Evolutionary conservation across 257 asterid species (phyloP).

Genomic region (Lycium ferocissimum): DNA sequence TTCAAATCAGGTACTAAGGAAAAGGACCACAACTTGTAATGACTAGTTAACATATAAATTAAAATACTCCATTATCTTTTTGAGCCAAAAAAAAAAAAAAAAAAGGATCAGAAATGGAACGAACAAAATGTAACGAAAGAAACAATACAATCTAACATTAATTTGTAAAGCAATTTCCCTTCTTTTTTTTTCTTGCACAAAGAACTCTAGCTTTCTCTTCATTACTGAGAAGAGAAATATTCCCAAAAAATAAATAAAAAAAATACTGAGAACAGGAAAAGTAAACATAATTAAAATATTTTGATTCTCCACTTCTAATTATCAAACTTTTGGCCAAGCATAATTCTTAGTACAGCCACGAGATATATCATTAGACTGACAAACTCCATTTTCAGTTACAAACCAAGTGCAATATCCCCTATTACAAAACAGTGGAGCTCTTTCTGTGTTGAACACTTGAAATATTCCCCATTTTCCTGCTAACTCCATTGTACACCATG

Average conservation of each 20-base stretch:
- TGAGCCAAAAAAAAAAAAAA: too few relatives aligned
- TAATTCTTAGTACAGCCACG: background rate
- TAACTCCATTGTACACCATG: constrained; percentile 16
- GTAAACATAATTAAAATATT: background rate
- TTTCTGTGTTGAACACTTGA: background rate
- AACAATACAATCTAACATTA: background rate
- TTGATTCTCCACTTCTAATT: background rate
- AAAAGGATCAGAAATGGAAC: too few relatives aligned
- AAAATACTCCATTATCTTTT: too few relatives aligned
- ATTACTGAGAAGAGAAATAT: background rate
- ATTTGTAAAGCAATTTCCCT: too few relatives aligned
- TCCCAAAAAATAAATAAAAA: too few relatives aligned
- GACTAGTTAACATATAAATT: too few relatives aligned
- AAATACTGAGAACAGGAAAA: background rate
- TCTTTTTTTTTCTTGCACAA: too few relatives aligned
- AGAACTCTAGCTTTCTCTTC: background rate
- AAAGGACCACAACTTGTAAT: too few relatives aligned
- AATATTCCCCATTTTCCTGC: constrained; percentile 19
- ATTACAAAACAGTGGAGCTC: background rate
- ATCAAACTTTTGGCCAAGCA: background rate
- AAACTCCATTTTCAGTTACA: background rate
- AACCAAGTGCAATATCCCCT: constrained; percentile 4
- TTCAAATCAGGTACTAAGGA: too few relatives aligned
- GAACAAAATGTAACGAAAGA: too few relatives aligned
- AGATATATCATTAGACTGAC: background rate